Evolutionary conservation across 371 early-diverging fungal genomes (phyloP).

Genomic region (Mucor plumbeus): DNA sequence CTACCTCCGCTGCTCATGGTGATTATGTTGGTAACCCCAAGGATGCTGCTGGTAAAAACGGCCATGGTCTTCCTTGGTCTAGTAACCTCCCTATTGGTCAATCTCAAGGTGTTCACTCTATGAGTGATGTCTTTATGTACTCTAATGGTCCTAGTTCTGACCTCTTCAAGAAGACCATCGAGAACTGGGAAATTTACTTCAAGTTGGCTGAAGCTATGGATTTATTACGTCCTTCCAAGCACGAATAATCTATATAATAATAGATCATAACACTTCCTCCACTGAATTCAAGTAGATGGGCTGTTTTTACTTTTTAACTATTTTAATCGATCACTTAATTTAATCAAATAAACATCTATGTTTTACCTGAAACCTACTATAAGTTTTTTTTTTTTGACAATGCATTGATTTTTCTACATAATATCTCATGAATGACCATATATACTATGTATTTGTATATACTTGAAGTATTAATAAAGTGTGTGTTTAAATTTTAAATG

Average conservation of each 20-base stretch:
- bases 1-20: slow-evolving; percentile 30
- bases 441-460: no score
- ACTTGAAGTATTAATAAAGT: no score
- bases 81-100: slow-evolving; percentile 47
- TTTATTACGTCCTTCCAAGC: slow-evolving; percentile 19
- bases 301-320: not conserved
- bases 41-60: slow-evolving; percentile 45
- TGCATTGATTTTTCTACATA: no score
- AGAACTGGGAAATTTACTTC: slow-evolving; percentile 68
- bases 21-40: slow-evolving; percentile 43
- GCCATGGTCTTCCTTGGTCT: slow-evolving; percentile 45
- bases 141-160: slow-evolving; percentile 60
- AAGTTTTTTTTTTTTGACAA: no score
- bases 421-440: no score
- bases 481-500: no score
- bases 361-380: no score
- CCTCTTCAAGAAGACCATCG: slow-evolving; percentile 59
- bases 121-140: slow-evolving; percentile 67
- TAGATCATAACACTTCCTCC: not conserved
- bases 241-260: slow-evolving; percentile 12
- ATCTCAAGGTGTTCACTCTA: slow-evolving; percentile 58
- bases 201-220: slow-evolving; percentile 54
- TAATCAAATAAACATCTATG: no score
- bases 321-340: not conserved
- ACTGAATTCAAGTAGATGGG: not conserved